Base-by-base conservation (phyloP, 352 stramenopile species). In the Phytophthora pinifolia region DNA sequence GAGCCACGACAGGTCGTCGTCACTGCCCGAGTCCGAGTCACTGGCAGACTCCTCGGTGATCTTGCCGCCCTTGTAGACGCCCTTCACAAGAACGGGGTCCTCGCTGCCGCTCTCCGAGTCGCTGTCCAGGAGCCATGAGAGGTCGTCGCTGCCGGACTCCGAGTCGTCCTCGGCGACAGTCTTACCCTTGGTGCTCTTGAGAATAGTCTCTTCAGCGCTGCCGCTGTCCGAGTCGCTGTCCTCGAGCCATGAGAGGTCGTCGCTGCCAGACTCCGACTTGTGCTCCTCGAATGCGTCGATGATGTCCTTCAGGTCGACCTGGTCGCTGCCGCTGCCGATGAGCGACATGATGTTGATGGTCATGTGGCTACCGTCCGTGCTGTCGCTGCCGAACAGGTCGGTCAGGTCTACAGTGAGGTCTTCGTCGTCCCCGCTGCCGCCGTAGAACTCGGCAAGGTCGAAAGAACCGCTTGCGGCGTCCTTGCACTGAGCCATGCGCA, bases 401-500 rank as follows among this genome's bases (percentile, higher is more conserved):
- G 46, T 50, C 29, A 67, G 33, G 32, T 69, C 54, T 30, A 69
- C 52, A 1, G 13, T 48, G 8, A 68, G 47, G 42, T 68, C 54
- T 9, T 59, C 47, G 5, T 68, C 59, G n/a, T 55, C 53, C 13
- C 52, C 41, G 52, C 39, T 63, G 4, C 46, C 47, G 13, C 38
- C 49, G 18, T 35, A 49, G 17, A 58, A 32, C 4, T 58, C 38
- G 37, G 15, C 43, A 29, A 49, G 38, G 31, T 58, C 49, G 18
- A 50, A 17, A 13, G 41, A 46, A 3, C 30, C 25, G 37, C 41
- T 39, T 8, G 38, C 46, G 5, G 13, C 36, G 20, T 53, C 51
- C 18, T 46, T 66, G 55, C 72, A 81, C 33, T 63, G 38, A 0
- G 54, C 41, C 32, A 67, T 61, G 10, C 32, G 41, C 32, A 74